Base-by-base conservation (phyloP, 169 alveolate species). In the Ichthyophthirius multifiliis region DNA sequence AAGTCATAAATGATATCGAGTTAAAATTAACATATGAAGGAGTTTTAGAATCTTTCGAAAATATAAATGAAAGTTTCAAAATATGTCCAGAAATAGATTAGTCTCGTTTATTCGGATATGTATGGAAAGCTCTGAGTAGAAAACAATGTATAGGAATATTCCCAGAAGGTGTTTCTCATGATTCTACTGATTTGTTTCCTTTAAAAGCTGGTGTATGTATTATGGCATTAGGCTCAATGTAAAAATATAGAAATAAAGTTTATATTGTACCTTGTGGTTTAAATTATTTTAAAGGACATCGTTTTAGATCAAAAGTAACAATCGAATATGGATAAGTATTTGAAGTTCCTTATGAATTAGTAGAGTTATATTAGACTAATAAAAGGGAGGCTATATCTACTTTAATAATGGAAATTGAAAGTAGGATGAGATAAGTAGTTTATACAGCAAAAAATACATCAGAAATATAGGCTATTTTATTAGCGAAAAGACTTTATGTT, bases 81-180 rank as follows among this genome's bases (percentile, higher is more conserved):
- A 64, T 89, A 12, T 45, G 83, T 20, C 97, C 97, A 20, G 92
- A 92, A 83, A 65, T 94, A 13, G 97, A 94, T 83, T 84, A 94
- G 73, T 74, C 93, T 1, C 75, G 75, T 43, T 89, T 94, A 71
- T 94, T 84, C 67, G 94, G 89, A 67, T 79, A 85, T 55, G 94
- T 93, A 16, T 83, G 83, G 77, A 45, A 78, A 35, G 89, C 85
- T 31, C 83, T 94, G 44, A 78, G 62, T 12, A 75, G 85, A 65
- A 93, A 92, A 20, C 37, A 90, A 43, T 89, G 95, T 31, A 84
- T 94, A n/a, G 95, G 95, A 20, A 94, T 94, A 32, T 94, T 94
- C 82, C 97, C 97, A 6, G 97, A 94, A 83, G 97, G 43, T 93
- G 95, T n/a, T 90, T 27, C 95, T 9, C 96, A 94, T 82, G 97